These are phyloP conservation scores for Pulchroboletus neoregius DNA, from an alignment of 1,284 basidiomycete genomes.

Conservation along the genomic window DNA sequence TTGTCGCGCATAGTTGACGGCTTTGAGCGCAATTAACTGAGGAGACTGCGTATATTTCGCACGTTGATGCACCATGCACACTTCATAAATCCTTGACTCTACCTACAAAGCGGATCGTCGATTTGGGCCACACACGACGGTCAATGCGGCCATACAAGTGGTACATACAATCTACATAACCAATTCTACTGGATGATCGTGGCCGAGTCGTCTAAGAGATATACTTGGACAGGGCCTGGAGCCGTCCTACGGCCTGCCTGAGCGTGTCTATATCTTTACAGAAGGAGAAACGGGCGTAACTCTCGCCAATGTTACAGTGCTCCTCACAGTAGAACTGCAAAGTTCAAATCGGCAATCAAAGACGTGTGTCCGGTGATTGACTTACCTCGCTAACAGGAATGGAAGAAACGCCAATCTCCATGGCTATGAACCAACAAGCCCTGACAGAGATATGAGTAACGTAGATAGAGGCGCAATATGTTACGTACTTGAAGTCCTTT, in stretches of 20 bases:
- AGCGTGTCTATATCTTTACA: constrained; percentile 90
- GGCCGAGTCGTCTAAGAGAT: constrained; percentile 32
- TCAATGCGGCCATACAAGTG: background rate
- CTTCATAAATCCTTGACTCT: too few species aligned
- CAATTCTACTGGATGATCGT: background rate
- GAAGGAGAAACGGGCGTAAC: constrained; percentile 86
- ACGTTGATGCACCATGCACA: background rate
- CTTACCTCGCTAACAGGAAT: constrained; percentile 91
- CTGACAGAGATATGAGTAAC: constrained; percentile 36
- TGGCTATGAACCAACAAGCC: constrained; percentile 88
- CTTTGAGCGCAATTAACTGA: constrained; percentile 30
- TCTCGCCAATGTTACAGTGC: constrained; percentile 81
- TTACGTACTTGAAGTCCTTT: constrained; percentile 76
- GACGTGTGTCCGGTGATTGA: constrained; percentile 7
- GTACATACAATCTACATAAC: background rate
- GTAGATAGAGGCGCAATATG: background rate
- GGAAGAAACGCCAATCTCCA: constrained; percentile 84
- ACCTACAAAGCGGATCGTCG: too few species aligned
- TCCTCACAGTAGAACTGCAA: constrained; percentile 84
- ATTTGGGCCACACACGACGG: too few species aligned
- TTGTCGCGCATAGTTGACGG: constrained; percentile 73
- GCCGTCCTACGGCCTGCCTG: constrained; percentile 69
- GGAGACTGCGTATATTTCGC: background rate
- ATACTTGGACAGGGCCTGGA: constrained; percentile 72
- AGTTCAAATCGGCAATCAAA: constrained; percentile 1